Conservation (phyloP, 2,329 filamentous ascomycete species). For the Fusarium citri region DNA sequence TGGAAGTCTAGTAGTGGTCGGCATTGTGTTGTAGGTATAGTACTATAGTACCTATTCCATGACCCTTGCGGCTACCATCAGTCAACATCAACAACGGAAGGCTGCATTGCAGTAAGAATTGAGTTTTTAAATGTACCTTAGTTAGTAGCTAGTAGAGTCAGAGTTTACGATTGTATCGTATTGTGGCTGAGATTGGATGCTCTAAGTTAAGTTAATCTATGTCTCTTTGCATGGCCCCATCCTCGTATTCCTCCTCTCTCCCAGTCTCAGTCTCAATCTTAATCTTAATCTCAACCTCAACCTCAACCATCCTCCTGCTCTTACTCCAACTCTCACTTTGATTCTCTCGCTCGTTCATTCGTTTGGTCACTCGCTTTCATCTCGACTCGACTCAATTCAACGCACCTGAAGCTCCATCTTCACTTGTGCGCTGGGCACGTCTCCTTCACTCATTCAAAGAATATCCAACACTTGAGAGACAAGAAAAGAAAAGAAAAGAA, state of each 20-base stretch:
- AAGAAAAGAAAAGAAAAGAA: neutral
- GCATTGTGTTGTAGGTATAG: neutral
- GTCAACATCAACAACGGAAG: conserved; percentile 14
- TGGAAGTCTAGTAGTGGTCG: neutral
- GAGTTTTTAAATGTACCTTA: conserved; percentile 6
- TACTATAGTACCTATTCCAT: neutral
- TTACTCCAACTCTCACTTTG: conserved; percentile 2
- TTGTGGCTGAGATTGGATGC: conserved; percentile 1
- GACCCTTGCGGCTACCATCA: neutral
- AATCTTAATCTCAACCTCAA: neutral
- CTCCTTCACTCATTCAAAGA: conserved; percentile 13
- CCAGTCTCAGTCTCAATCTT: neutral
- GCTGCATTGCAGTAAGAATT: conserved; percentile 7
- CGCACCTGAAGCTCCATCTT: neutral
- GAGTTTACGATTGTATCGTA: neutral
- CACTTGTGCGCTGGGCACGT: conserved; percentile 5
- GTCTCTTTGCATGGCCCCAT: conserved; percentile 1
- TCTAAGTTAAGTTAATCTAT: conserved; percentile 16
- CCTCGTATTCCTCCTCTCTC: conserved; percentile 22
- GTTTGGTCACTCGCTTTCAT: conserved; percentile 26
- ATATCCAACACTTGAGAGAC: conserved; percentile 1
- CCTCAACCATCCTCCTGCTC: conserved; percentile 10
- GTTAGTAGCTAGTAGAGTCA: neutral
- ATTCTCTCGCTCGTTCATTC: conserved; percentile 8
- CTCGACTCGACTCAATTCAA: neutral